Conservation (phyloP, 306 rosid genomes). For the Dryas drummondii region DNA sequence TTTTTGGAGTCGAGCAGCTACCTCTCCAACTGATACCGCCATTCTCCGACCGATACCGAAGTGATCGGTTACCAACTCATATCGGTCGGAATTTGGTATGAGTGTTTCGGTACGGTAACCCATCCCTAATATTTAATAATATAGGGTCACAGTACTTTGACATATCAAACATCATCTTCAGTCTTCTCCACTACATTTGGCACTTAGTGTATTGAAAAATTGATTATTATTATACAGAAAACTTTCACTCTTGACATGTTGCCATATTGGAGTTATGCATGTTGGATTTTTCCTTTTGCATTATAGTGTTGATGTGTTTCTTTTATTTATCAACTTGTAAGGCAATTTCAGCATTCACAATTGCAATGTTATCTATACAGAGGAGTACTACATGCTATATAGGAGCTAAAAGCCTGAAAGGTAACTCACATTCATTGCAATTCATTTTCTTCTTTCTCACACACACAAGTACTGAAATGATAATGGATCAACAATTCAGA, state of each 20-base stretch:
- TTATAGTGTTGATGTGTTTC: background rate
- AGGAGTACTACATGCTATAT: too few relatives aligned
- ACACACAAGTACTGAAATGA: background rate
- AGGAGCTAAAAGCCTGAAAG: background rate
- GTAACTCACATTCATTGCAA: background rate
- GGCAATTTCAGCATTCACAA: background rate
- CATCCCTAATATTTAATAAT: slow-evolving; percentile 7
- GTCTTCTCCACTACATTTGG: slow-evolving; percentile 11
- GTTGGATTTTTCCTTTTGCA: background rate
- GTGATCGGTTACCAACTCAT: too few relatives aligned
- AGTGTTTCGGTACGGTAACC: too few relatives aligned
- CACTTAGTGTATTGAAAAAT: background rate
- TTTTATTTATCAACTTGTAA: background rate
- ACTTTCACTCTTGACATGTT: background rate
- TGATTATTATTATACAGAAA: background rate
- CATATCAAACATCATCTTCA: slow-evolving; percentile 17
- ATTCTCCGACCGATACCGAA: too few relatives aligned
- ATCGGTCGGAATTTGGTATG: too few relatives aligned
- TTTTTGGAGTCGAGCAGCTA: too few relatives aligned
- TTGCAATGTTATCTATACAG: background rate
- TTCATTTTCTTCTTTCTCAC: background rate
- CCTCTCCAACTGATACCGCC: too few relatives aligned
- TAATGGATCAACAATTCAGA: background rate
- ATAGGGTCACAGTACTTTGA: background rate
- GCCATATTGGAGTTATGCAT: background rate